Percentiles rank a stretch among this genome's conserved stretches.
Evolutionary conservation across 1,284 basidiomycete genomes (phyloP).

Genomic region (Agaricales sp.): DNA sequence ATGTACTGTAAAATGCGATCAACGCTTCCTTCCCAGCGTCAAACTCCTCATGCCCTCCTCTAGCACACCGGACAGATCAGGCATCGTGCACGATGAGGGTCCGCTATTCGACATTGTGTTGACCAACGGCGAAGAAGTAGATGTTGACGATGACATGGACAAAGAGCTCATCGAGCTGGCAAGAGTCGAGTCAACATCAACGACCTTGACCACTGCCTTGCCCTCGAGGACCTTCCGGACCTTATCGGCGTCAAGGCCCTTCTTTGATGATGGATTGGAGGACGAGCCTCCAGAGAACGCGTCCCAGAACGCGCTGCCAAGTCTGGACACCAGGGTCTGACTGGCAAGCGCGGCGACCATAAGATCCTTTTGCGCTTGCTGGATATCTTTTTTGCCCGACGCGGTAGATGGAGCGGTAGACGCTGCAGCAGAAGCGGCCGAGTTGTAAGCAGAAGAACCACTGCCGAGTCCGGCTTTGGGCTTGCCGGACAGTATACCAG

Average conservation of each 20-base stretch:
- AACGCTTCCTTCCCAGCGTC: constrained; percentile 40
- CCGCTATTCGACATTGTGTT: background rate
- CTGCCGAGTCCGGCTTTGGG: constrained; percentile 1
- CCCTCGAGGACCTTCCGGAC: constrained; percentile 69
- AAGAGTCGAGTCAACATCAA: constrained; percentile 53
- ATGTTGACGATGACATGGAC: background rate
- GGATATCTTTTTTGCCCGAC: constrained; percentile 10
- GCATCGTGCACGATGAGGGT: constrained; percentile 3
- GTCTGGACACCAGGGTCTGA: constrained; percentile 56
- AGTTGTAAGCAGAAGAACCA: constrained; percentile 5
- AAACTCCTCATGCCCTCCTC: constrained; percentile 57
- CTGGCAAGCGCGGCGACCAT: constrained; percentile 56
- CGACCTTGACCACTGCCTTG: constrained; percentile 60
- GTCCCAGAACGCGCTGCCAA: constrained; percentile 72
- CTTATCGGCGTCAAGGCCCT: constrained; percentile 62
- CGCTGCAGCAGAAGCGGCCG: constrained; percentile 20
- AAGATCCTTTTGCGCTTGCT: constrained; percentile 23
- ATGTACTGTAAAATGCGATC: constrained; percentile 1
- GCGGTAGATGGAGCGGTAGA: constrained; percentile 14
- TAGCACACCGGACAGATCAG: constrained; percentile 31
- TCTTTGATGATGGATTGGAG: constrained; percentile 14
- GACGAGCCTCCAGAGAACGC: constrained; percentile 48
- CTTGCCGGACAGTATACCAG: background rate
- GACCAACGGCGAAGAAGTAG: background rate
- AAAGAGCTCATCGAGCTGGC: background rate